phyloP scores from a whole-genome alignment of 768 basidiomycete species.

The Megacollybia marginata region DNA sequence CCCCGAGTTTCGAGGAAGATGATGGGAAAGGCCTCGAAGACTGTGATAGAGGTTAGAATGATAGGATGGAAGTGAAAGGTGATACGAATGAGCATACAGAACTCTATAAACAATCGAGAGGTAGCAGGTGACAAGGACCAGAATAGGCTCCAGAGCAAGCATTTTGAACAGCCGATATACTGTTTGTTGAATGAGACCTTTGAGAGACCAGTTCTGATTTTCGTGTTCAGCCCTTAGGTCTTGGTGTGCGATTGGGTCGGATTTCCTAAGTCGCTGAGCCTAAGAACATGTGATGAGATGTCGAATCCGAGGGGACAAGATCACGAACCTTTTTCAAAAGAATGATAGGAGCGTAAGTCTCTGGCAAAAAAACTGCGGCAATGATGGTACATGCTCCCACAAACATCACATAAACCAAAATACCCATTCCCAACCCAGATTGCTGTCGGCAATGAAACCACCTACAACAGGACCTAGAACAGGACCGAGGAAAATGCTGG shows the following conservation, averaged over 20 bases:
- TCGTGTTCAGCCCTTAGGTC: slow-evolving; percentile 25
- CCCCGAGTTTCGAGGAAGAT: slow-evolving; percentile 26
- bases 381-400: slow-evolving; percentile 41
- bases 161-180: slow-evolving; percentile 43
- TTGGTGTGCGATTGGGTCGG: slow-evolving; percentile 17
- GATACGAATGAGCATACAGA: slow-evolving; percentile 45
- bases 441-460: slow-evolving; percentile 45
- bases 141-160: slow-evolving; percentile 42
- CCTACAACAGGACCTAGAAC: slow-evolving; percentile 57
- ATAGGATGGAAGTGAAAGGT: neutral
- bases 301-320: slow-evolving; percentile 13
- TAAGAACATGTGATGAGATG: slow-evolving; percentile 3
- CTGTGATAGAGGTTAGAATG: slow-evolving; percentile 5
- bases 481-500: slow-evolving; percentile 57
- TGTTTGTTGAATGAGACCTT: slow-evolving; percentile 24
- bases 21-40: slow-evolving; percentile 30
- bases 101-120: slow-evolving; percentile 38
- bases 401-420: slow-evolving; percentile 68
- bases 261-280: slow-evolving; percentile 35
- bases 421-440: slow-evolving; percentile 54
- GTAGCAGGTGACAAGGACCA: slow-evolving; percentile 43
- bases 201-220: slow-evolving; percentile 18
- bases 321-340: slow-evolving; percentile 35
- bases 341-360: slow-evolving; percentile 61
- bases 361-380: slow-evolving; percentile 42